These are phyloP conservation scores for Jatropha multifida DNA, from an alignment of 441 rosid species.

Conservation along the genomic window DNA sequence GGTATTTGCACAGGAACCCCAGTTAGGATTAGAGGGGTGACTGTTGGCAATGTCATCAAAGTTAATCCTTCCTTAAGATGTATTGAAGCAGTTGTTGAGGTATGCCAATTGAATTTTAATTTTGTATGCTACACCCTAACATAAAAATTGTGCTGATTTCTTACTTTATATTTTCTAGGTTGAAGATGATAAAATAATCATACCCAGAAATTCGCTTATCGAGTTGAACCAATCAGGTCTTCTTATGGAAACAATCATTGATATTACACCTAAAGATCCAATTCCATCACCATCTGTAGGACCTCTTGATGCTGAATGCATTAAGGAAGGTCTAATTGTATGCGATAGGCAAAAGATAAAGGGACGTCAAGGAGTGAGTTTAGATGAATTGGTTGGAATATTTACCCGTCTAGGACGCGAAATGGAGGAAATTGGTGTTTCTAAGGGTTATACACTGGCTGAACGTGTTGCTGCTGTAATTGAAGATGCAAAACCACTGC, in stretches of 20 bases:
- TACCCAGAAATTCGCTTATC: conserved; percentile 77
- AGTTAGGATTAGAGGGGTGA: conserved; percentile 94
- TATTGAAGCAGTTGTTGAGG: conserved; percentile 95
- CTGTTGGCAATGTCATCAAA: conserved; percentile 83
- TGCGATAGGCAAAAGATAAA: conserved; percentile 86
- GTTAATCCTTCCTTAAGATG: conserved; percentile 84
- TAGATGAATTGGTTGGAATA: conserved; percentile 89
- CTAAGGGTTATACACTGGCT: conserved; percentile 60
- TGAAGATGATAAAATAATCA: conserved; percentile 89
- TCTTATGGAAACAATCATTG: conserved; percentile 92
- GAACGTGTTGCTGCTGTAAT: conserved; percentile 79
- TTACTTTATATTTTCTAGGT: conserved; percentile 43
- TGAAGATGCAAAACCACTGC: conserved; percentile 87
- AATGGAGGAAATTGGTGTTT: conserved; percentile 78
- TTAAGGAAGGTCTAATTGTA: conserved; percentile 76
- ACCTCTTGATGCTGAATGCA: conserved; percentile 73
- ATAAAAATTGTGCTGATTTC: not conserved
- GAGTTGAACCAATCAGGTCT: conserved; percentile 99
- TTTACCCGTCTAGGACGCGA: conserved; percentile 88
- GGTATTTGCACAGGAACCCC: conserved; percentile 92
- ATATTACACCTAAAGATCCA: conserved; percentile 83
- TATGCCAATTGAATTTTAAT: conserved; percentile 20
- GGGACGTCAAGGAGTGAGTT: conserved; percentile 87
- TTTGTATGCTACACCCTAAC: not conserved
- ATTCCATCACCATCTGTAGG: conserved; percentile 81